Evolutionary conservation across 306 rosid species (phyloP), one percentile per base, ranked within the genome.

Genomic region (Prosopis cineraria): DNA sequence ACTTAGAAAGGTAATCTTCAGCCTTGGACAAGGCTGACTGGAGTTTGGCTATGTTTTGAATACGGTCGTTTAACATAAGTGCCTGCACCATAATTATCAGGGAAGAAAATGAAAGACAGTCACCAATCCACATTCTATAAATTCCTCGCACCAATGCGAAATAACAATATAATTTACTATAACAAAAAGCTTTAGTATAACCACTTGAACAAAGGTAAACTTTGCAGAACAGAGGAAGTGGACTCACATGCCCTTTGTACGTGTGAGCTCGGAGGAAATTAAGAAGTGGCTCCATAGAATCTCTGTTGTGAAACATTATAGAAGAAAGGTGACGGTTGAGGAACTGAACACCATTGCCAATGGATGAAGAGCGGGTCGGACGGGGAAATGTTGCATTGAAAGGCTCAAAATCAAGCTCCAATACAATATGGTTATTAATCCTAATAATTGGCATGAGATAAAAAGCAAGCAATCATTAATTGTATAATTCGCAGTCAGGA

Each of bases 301-400:
- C 97, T 85, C 83, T 92, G 90, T 86, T 92, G 20, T 82, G 97
- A 73, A 95, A 95, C 98, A 95, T 88, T 20, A 0, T 80, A 29
- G 98, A 95, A 31, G 98, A 95, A 58, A 95, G 96, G 85, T 95
- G 97, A 67, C 97, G 97, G 14, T 95, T 95, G 81, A 95, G 98
- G 76, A 95, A 95, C 76, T 92, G 96, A 78, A 95, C 98, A 27
- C 98, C 98, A 86, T 95, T 95, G 72, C 98, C 98, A 79, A 95
- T 95, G 68, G 97, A 95, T 20, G 98, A 91, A 40, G 98, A 90
- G 29, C 98, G 92, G 41, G 40, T 80, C 29, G 98, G 95, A 24
- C 97, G 95, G 68, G 98, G 98, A 75, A 91, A 84, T n/a, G 88
- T 22, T 19, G 93, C 96, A 87, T 95, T 92, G 83, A 92, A 95